phyloP scores from a whole-genome alignment of 2,329 filamentous ascomycete genomes.

The Colletotrichum aenigma region DNA sequence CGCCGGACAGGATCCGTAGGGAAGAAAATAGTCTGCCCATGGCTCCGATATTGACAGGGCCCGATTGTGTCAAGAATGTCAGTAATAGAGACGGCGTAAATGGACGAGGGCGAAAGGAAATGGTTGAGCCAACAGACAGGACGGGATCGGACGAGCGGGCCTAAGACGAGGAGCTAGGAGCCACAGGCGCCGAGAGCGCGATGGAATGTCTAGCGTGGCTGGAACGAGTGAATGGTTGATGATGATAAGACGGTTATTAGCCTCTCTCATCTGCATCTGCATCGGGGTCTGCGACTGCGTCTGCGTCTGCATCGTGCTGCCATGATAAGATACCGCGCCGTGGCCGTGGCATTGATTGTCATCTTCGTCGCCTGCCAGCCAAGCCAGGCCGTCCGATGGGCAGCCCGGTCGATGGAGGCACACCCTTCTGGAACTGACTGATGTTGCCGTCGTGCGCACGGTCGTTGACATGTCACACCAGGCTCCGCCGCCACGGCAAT shows the following conservation, averaged over 20 bases:
- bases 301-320: not conserved
- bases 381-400: not conserved
- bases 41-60: not conserved
- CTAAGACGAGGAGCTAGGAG: not conserved
- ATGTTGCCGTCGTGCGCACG: not conserved
- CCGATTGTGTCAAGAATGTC: not conserved
- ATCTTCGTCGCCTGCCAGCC: not conserved
- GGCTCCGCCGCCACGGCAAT: not conserved
- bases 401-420: not conserved
- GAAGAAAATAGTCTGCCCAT: not conserved
- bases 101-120: not conserved
- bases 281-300: not conserved
- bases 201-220: not conserved
- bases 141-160: not conserved
- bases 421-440: not conserved
- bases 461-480: not conserved
- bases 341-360: not conserved
- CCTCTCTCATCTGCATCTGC: not conserved
- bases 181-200: conserved; percentile 9
- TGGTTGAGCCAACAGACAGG: not conserved
- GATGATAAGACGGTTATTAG: not conserved
- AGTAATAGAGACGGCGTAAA: not conserved
- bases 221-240: not conserved
- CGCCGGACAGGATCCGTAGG: not conserved
- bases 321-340: conserved; percentile 1